Evolutionary conservation across 164 flowering plant genomes (phyloP).

Genomic region (Chimonanthus praecox): DNA sequence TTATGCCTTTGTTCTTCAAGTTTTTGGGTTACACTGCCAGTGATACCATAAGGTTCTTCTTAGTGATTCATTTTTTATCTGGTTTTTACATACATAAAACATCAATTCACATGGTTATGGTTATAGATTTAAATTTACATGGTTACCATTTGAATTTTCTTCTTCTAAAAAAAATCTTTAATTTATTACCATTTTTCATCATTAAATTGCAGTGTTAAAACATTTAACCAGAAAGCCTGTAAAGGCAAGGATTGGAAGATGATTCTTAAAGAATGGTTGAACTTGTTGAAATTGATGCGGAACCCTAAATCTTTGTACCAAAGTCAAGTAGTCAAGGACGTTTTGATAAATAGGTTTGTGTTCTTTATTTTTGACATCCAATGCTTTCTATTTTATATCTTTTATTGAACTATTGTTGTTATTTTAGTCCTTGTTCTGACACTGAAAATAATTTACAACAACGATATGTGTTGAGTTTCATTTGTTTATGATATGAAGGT

Average conservation of each 20-base stretch:
- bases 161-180: neutral
- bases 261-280: constrained; percentile 83
- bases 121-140: too few relatives aligned
- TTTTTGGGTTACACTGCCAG: constrained; percentile 62
- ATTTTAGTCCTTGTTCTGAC: neutral
- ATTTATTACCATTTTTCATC: constrained; percentile 2
- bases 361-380: neutral
- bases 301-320: constrained; percentile 51
- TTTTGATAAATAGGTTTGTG: constrained; percentile 65
- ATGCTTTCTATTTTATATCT: neutral
- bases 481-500: neutral
- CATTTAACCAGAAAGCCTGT: constrained; percentile 34
- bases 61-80: neutral
- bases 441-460: neutral
- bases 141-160: too few relatives aligned
- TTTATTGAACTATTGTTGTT: neutral
- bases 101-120: too few relatives aligned
- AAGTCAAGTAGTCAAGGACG: constrained; percentile 53
- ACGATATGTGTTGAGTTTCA: constrained; percentile 2
- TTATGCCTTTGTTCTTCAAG: constrained; percentile 64
- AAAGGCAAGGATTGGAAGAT: constrained; percentile 77
- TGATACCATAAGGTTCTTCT: constrained; percentile 38
- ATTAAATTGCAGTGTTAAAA: constrained; percentile 44
- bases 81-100: neutral
- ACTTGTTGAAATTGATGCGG: constrained; percentile 58